Evolutionary conservation across 345 rosid species (phyloP).

Genomic region (Citrus unshiu): DNA sequence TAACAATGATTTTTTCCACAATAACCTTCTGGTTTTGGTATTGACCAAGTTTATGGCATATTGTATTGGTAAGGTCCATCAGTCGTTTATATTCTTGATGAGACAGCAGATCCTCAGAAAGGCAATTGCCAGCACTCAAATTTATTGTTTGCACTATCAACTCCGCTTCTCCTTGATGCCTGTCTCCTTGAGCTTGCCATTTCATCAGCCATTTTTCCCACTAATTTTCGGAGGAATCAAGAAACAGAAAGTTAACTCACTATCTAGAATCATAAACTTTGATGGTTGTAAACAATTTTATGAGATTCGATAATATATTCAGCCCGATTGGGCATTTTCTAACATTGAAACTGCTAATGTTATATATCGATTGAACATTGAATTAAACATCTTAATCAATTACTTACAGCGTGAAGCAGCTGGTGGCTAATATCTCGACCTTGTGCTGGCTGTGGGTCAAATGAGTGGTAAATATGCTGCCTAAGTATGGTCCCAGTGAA

Average conservation of each 20-base stretch:
- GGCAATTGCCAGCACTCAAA: conserved; percentile 27
- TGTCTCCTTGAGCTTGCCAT: conserved; percentile 56
- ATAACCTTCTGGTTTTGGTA: conserved; percentile 6
- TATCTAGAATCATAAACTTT: conserved; percentile 20
- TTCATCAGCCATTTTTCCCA: conserved; percentile 73
- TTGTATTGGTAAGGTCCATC: conserved; percentile 32
- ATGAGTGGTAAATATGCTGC: conserved; percentile 48
- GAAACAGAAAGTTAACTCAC: no score
- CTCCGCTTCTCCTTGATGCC: conserved; percentile 49
- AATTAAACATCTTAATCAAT: not conserved
- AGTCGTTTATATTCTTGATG: conserved; percentile 28
- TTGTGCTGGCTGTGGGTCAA: conserved; percentile 47
- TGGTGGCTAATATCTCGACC: conserved; percentile 47
- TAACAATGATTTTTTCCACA: no score
- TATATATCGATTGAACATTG: not conserved
- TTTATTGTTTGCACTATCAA: conserved; percentile 57
- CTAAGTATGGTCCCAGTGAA: conserved; percentile 37
- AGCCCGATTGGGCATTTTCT: no score
- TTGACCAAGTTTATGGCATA: conserved; percentile 34
- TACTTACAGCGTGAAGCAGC: conserved; percentile 58
- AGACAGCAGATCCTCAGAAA: conserved; percentile 11
- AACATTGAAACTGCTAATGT: no score
- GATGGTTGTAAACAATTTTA: no score
- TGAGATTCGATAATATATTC: no score
- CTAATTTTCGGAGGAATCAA: no score